Base-by-base conservation (phyloP, 1,284 basidiomycete genomes). In the Marasmius sp. region DNA sequence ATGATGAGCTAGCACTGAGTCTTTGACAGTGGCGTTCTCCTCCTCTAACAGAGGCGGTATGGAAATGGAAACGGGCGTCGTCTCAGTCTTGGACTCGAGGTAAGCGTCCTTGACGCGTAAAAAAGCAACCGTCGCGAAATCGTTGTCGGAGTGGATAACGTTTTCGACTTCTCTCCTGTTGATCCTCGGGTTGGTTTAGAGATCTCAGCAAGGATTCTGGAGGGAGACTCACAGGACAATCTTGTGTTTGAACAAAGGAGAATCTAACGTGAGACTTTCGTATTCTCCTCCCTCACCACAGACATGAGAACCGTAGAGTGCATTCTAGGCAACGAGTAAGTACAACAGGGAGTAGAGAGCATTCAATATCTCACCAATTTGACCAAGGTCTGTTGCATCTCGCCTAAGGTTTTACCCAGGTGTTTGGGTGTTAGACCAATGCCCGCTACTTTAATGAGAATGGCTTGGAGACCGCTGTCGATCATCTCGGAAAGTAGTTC, bases 231-330 rank as follows among this genome's bases (percentile, higher is more conserved):
- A 93, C 91, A 98, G 73, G 3, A 79, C 72, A 48, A 99, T 89
- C 11, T 85, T 81, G 53, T 83, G 81, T 67, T 92, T 93, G 83
- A 97, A 99, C 20, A 98, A 71, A 0, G 96, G 94, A 63, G 90
- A 93, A 69, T 98, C 94, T 20, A 97, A 78, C 1, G 97, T 97
- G 60, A 98, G 77, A 0, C 93, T 94, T 74, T 99, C 97, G 73
- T 98, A 99, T 78, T 99, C 97, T 1, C 97, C 97, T 2, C 97
- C 97, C 77, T 99, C 97, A 4, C 97, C 97, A 65, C 96, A 98
- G 1, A 97, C 85, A 74, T 99, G 97, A 0, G 93, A 89, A 0
- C 95, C 95, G 70, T 97, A 99, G 49, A 87, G 76, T 4, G 77
- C 70, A 72, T 96, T 92, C 92, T 95, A n/a, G 37, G 43, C 39